phyloP scores from a whole-genome alignment of 2,329 filamentous ascomycete genomes.

The Pestalotiopsis sp. region DNA sequence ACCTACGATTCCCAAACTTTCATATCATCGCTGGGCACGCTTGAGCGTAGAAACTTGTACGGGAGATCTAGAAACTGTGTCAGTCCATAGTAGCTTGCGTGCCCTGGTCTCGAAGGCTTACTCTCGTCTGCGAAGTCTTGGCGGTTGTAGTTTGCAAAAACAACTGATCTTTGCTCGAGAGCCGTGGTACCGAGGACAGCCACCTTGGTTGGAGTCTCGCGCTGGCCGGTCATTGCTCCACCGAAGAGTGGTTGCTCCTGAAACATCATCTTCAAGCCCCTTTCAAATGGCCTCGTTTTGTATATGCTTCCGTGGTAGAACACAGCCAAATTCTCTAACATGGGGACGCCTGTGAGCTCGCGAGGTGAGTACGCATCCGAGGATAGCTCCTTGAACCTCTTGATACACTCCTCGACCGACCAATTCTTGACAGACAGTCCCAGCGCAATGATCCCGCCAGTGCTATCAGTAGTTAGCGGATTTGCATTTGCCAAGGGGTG shows the following conservation, averaged over 20 bases:
- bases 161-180: slow-evolving; percentile 26
- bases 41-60: slow-evolving; percentile 29
- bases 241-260: slow-evolving; percentile 32
- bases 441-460: slow-evolving; percentile 32
- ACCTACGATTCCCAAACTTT: slow-evolving; percentile 35
- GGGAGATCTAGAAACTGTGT: slow-evolving; percentile 22
- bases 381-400: slow-evolving; percentile 33
- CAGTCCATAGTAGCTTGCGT: background rate
- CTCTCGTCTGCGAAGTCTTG: slow-evolving; percentile 26
- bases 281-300: slow-evolving; percentile 30
- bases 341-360: slow-evolving; percentile 30
- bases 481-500: background rate
- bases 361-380: slow-evolving; percentile 29
- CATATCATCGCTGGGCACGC: slow-evolving; percentile 28
- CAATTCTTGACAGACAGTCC: slow-evolving; percentile 33
- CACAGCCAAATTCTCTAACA: slow-evolving; percentile 29
- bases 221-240: slow-evolving; percentile 21
- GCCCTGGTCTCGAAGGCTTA: slow-evolving; percentile 6
- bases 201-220: slow-evolving; percentile 27
- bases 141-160: slow-evolving; percentile 35
- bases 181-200: slow-evolving; percentile 28
- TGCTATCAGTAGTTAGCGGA: slow-evolving; percentile 18
- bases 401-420: slow-evolving; percentile 29
- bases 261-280: slow-evolving; percentile 26
- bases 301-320: slow-evolving; percentile 35